Conservation (phyloP, 139 green algal genomes). For the Chlamydomonas sp. region DNA sequence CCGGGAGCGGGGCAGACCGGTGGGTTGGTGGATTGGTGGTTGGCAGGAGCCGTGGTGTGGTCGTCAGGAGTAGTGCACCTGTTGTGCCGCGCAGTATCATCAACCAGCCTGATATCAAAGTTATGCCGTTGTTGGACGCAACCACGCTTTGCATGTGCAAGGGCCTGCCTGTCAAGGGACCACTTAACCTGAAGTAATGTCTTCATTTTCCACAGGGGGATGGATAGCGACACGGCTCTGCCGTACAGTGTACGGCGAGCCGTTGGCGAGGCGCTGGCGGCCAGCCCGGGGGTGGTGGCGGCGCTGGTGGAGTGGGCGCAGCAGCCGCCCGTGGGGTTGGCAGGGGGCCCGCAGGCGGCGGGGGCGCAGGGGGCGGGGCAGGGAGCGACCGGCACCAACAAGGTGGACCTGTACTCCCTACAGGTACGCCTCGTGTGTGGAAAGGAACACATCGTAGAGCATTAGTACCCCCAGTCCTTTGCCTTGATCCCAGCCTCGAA, state of each 20-base stretch:
- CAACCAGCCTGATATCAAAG: too few relatives aligned
- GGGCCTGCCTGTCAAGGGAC: too few relatives aligned
- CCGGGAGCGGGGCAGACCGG: too few relatives aligned
- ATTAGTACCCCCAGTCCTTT: neutral
- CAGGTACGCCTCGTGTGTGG: neutral
- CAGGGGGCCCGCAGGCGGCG: neutral
- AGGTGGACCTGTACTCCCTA: slow-evolving; percentile 35
- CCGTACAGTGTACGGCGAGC: slow-evolving; percentile 26
- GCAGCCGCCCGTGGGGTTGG: slow-evolving; percentile 8
- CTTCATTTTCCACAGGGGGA: neutral
- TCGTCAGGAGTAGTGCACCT: too few relatives aligned
- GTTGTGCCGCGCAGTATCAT: too few relatives aligned
- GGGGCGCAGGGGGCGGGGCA: neutral
- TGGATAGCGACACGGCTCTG: slow-evolving; percentile 45
- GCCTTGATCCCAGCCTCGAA: too few relatives aligned
- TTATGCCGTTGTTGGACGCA: too few relatives aligned
- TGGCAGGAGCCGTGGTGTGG: too few relatives aligned
- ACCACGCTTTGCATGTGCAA: too few relatives aligned
- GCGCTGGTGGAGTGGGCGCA: slow-evolving; percentile 39
- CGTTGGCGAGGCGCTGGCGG: slow-evolving; percentile 47
- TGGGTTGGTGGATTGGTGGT: too few relatives aligned
- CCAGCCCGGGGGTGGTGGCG: slow-evolving; percentile 20
- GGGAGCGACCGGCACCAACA: neutral
- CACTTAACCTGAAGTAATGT: too few relatives aligned
- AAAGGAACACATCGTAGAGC: too few relatives aligned